Conservation (phyloP, 1,139 yeast species). For the Candida pseudocylindracea region DNA sequence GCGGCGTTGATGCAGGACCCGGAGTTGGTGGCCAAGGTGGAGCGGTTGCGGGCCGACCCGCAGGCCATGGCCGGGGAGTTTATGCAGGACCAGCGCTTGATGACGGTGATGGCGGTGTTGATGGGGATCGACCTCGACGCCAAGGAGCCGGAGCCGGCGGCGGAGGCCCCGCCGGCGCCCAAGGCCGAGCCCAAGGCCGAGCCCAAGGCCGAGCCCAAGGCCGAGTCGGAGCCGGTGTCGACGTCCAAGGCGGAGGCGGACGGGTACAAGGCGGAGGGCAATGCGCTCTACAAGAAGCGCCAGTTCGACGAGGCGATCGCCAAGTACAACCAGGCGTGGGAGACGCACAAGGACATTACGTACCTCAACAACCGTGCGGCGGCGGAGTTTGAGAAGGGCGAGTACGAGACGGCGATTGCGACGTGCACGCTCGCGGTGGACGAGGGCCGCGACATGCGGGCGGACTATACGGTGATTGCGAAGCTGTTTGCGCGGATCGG, state of each 20-base stretch:
- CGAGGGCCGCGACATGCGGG: constrained; percentile 72
- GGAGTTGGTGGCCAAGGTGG: constrained; percentile 48
- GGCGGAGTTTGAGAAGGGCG: constrained; percentile 92
- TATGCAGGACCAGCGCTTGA: constrained; percentile 63
- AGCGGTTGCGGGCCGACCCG: constrained; percentile 50
- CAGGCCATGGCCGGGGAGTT: constrained; percentile 41
- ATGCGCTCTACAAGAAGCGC: constrained; percentile 63
- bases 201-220: constrained; percentile 9
- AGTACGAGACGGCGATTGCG: constrained; percentile 59
- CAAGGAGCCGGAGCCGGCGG: constrained; percentile 1
- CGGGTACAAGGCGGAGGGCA: constrained; percentile 67
- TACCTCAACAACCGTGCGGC: constrained; percentile 94
- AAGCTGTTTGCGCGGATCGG: constrained; percentile 90
- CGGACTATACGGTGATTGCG: constrained; percentile 82
- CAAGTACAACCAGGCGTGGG: constrained; percentile 75
- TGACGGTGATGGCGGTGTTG: constrained; percentile 72
- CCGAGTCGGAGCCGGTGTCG: constrained; percentile 12
- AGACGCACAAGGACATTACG: constrained; percentile 62
- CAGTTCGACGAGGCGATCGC: constrained; percentile 87
- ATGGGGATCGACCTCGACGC: constrained; percentile 63
- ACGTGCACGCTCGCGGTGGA: constrained; percentile 75
- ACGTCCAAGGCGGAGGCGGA: constrained; percentile 39
- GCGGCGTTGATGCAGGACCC: constrained; percentile 79
- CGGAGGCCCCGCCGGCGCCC: neutral
- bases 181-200: constrained; percentile 1